Evolutionary conservation across 106 monocot genomes (phyloP).

Genomic region (Platanthera guangdongensis): DNA sequence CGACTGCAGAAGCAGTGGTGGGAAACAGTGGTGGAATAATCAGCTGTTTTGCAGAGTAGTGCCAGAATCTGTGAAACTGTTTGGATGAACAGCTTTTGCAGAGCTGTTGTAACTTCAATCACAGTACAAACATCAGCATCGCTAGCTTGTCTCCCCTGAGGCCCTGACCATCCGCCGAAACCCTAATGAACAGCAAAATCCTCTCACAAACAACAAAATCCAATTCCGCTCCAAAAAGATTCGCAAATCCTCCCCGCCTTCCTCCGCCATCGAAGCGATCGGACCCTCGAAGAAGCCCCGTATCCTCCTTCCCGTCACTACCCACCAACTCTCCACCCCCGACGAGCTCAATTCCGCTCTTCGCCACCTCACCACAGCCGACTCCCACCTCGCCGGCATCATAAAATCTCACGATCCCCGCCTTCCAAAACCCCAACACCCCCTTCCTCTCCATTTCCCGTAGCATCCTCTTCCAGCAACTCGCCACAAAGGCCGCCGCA

Average conservation of each 20-base stretch:
- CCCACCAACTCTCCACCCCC: conserved; percentile 4
- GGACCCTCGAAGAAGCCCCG: neutral
- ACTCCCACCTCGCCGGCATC: too few species aligned
- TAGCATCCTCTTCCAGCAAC: conserved; percentile 67
- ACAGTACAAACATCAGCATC: too few species aligned
- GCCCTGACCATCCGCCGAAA: too few species aligned
- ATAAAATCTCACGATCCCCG: conserved; percentile 39
- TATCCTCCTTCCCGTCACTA: neutral
- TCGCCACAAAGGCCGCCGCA: conserved; percentile 59
- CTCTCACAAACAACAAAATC: too few species aligned
- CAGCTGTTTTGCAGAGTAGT: too few species aligned
- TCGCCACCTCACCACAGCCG: conserved; percentile 6
- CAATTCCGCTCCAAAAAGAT: conserved; percentile 14
- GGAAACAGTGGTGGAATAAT: too few species aligned
- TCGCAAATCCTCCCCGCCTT: conserved; percentile 9
- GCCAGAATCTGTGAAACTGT: too few species aligned
- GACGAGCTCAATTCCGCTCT: conserved; percentile 19
- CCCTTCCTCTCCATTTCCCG: conserved; percentile 66
- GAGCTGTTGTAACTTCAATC: too few species aligned
- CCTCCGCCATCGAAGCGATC: neutral
- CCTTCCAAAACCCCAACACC: conserved; percentile 27
- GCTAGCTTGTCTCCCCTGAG: too few species aligned
- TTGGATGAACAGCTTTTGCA: too few species aligned
- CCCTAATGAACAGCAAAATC: too few species aligned
- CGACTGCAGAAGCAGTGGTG: too few species aligned